Evolutionary conservation across 2,329 filamentous ascomycete genomes (phyloP), one percentile per base, ranked within the genome.

Genomic region (Aureobasidium sp.): DNA sequence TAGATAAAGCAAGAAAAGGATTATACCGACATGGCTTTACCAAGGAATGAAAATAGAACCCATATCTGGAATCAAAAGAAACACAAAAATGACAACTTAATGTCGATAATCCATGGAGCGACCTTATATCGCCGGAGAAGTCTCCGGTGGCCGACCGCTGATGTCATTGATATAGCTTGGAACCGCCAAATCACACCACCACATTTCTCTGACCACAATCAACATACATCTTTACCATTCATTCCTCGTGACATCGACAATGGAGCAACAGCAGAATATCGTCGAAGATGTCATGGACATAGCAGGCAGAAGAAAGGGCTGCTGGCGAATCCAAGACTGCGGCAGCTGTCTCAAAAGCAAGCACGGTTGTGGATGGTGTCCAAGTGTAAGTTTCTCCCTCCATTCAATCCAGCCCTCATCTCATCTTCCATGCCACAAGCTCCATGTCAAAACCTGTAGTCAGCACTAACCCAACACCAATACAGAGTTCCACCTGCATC

Each of bases 361-460:
- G 15, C 64, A 69, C 45, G 62, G 65, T 52, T 79, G 77, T 64
- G 76, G 76, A 24, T 78, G 77, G 77, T 79, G 77, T 67, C 72
- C 76, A 0, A 73, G 73, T 39, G 74, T 76, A 64, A 67, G 73
- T 27, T 2, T 5, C 2, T n/a, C 9, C 12, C 9, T 7, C 2
- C 33, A 0, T 24, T 4, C 45, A 9, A 31, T 19, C 5, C 8
- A 31, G 19, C 45, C 19, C 15, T 11, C 14, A 31, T 48, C 15
- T 19, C 3, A 15, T 17, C 17, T 19, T 19, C n/a, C 39, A 40
- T 15, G 15, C 39, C 7, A 40, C 6, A 17, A 6, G 1, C 2
- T 40, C 6, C 17, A 14, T 22, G 5, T 19, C 8, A 15, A 27
- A 12, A 5, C 11, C 17, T 1, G 17, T 19, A 27, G 33, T 12